Conservation (phyloP, 768 basidiomycete species). For the Suillus bovinus region DNA sequence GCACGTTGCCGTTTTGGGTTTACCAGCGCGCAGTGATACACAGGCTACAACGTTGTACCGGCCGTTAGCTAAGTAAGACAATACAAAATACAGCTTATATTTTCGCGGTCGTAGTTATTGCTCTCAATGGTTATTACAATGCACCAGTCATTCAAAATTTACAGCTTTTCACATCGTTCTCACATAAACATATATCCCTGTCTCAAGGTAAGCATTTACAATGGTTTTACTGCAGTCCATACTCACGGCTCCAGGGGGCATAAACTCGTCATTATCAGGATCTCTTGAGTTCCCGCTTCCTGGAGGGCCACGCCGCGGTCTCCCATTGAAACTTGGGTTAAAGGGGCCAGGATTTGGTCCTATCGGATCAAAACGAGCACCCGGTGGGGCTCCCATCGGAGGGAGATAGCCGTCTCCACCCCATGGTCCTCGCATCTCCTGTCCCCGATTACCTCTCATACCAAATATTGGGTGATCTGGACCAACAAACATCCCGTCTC, state of each 20-base stretch:
- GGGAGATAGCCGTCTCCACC: conserved; percentile 89
- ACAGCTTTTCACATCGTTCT: neutral
- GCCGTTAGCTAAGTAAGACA: neutral
- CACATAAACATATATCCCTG: conserved; percentile 73
- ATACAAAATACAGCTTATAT: neutral
- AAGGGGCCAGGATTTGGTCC: conserved; percentile 52
- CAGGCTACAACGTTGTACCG: neutral
- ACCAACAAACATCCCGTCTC: conserved; percentile 89
- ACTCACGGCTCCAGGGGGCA: conserved; percentile 81
- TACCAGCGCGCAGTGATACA: conserved; percentile 1
- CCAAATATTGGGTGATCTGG: conserved; percentile 84
- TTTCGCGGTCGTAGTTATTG: neutral
- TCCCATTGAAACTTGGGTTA: conserved; percentile 42
- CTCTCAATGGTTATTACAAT: neutral
- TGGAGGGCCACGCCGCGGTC: conserved; percentile 28
- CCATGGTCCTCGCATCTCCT: conserved; percentile 60
- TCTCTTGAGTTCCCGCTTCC: conserved; percentile 40
- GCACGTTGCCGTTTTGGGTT: conserved; percentile 3
- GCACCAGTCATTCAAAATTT: neutral
- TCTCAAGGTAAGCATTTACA: conserved; percentile 2
- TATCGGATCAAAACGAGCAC: conserved; percentile 88
- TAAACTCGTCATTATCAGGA: conserved; percentile 86
- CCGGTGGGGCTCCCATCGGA: conserved; percentile 84
- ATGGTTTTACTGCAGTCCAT: neutral
- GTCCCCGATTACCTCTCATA: conserved; percentile 34